A percentile compares a stretch with the other conserved stretches of the same genome.
Conservation (phyloP, 495 filamentous ascomycete genomes). For the Hypomontagnella submonticulosa region DNA sequence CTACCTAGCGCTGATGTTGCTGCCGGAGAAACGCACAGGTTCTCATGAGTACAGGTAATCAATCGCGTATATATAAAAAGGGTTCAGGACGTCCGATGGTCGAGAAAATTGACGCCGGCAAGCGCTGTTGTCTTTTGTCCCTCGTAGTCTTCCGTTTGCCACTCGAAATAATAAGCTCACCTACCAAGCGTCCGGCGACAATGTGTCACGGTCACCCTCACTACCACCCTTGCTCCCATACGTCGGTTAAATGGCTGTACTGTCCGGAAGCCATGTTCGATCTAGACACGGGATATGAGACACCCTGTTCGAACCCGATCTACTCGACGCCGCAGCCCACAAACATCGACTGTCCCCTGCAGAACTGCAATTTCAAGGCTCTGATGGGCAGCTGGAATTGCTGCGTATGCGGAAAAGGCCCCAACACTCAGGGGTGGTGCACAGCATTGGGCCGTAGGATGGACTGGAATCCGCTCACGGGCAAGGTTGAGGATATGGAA, state of each 20-base stretch:
- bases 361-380: conserved; percentile 55
- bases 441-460: conserved; percentile 40
- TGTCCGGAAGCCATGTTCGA: conserved; percentile 56
- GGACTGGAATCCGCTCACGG: conserved; percentile 51
- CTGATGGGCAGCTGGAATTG: conserved; percentile 56
- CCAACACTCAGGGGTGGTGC: conserved; percentile 57
- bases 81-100: conserved; percentile 29
- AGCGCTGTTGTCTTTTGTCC: conserved; percentile 1
- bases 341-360: conserved; percentile 51
- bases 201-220: conserved; percentile 61
- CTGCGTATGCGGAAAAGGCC: conserved; percentile 53
- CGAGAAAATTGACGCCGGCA: neutral
- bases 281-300: conserved; percentile 54
- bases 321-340: conserved; percentile 53
- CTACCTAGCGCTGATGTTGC: conserved; percentile 18
- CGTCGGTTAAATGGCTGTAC: conserved; percentile 58
- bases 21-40: conserved; percentile 40
- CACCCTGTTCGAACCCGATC: conserved; percentile 53
- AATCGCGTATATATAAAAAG: conserved; percentile 28
- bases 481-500: conserved; percentile 50
- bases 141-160: conserved; percentile 18
- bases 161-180: neutral
- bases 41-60: conserved; percentile 21
- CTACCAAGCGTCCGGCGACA: conserved; percentile 19
- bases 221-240: conserved; percentile 55